A percentile compares a stretch with the other conserved stretches of the same genome.
Conservation (phyloP, 495 filamentous ascomycete genomes). For the Opeltia flavorubescens region DNA sequence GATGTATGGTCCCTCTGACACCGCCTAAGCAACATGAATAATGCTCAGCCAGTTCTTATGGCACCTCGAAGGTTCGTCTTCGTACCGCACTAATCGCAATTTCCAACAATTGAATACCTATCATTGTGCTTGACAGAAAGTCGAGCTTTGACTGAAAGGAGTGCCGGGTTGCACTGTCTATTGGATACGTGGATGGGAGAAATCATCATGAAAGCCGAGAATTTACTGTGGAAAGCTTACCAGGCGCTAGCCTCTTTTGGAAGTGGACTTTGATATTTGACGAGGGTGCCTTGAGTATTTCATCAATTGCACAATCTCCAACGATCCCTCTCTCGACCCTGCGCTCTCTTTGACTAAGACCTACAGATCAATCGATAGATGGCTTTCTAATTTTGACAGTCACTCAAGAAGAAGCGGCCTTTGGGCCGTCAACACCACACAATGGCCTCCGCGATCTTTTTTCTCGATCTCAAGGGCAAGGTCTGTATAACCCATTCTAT, state of each 20-base stretch:
- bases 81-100: conserved; percentile 71
- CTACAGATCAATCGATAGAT: not conserved
- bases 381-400: not conserved
- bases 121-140: conserved; percentile 53
- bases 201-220: conserved; percentile 18
- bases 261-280: not conserved
- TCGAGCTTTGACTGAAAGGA: conserved; percentile 35
- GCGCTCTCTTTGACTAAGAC: no score
- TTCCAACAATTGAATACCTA: conserved; percentile 47
- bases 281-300: not conserved
- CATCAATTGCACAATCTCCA: no score
- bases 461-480: conserved; percentile 99
- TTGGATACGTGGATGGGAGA: conserved; percentile 53
- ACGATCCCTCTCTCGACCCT: no score
- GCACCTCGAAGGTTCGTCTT: conserved; percentile 56
- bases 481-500: conserved; percentile 30
- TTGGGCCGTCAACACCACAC: conserved; percentile 11
- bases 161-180: conserved; percentile 81
- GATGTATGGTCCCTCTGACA: conserved; percentile 84
- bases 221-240: not conserved
- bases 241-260: conserved; percentile 25
- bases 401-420: not conserved
- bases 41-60: conserved; percentile 88
- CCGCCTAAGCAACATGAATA: conserved; percentile 62
- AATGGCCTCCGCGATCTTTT: conserved; percentile 98